Conservation (phyloP, 805 yeast species). For the Candida cerambycidarum region DNA sequence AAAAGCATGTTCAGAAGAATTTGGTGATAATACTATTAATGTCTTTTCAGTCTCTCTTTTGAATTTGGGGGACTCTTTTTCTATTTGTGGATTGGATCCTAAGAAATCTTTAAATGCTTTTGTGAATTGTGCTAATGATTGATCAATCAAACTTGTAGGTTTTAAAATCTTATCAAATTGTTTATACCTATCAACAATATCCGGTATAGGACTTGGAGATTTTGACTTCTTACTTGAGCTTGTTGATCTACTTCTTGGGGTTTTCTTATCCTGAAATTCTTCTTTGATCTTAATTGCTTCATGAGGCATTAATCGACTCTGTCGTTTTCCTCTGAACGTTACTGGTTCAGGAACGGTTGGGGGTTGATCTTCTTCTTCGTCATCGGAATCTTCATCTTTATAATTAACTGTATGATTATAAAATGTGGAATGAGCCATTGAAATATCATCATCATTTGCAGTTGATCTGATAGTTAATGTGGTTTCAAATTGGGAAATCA, state of each 20-base stretch:
- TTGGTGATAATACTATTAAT: slow-evolving; percentile 64
- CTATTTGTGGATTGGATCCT: slow-evolving; percentile 42
- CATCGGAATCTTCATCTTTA: slow-evolving; percentile 32
- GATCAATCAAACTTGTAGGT: slow-evolving; percentile 38
- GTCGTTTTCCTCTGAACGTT: slow-evolving; percentile 34
- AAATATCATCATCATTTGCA: slow-evolving; percentile 38
- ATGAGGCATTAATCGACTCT: slow-evolving; percentile 28
- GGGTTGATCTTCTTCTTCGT: slow-evolving; percentile 33
- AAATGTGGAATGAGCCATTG: slow-evolving; percentile 37
- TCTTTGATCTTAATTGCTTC: slow-evolving; percentile 18
- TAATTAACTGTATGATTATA: slow-evolving; percentile 21
- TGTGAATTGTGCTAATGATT: slow-evolving; percentile 35
- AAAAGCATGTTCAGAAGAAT: slow-evolving; percentile 68
- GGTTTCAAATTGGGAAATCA: slow-evolving; percentile 44
- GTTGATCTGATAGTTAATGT: slow-evolving; percentile 42
- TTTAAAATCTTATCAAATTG: slow-evolving; percentile 29
- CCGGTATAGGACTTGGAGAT: slow-evolving; percentile 16
- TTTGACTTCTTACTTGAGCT: slow-evolving; percentile 7
- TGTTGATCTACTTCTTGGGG: slow-evolving; percentile 8
- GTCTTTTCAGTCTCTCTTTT: slow-evolving; percentile 44
- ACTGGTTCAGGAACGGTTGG: slow-evolving; percentile 14
- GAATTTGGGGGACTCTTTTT: slow-evolving; percentile 40
- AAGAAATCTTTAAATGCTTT: slow-evolving; percentile 45
- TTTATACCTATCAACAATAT: slow-evolving; percentile 1
- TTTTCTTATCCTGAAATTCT: slow-evolving; percentile 9